Percentiles rank a stretch among this genome's conserved stretches.
Conservation (phyloP, 768 basidiomycete genomes). For the Pulveroboletus sp. region DNA sequence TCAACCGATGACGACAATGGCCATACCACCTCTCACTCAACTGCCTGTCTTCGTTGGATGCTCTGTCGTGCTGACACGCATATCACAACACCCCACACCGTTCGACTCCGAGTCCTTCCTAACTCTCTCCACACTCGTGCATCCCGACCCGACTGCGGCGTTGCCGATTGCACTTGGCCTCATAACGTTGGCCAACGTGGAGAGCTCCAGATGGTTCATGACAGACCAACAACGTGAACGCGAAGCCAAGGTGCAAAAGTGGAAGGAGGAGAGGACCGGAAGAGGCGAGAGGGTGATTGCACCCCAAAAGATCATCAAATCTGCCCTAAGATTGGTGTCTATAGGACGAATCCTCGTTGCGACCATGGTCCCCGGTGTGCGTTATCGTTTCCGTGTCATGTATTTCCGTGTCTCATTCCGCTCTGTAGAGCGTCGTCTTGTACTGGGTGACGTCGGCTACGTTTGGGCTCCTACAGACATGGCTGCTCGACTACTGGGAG, state of each 20-base stretch:
- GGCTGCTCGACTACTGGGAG: conserved; percentile 66
- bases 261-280: conserved; percentile 41
- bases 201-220: conserved; percentile 71
- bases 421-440: conserved; percentile 51
- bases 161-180: conserved; percentile 71
- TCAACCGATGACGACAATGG: conserved; percentile 52
- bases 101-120: conserved; percentile 77
- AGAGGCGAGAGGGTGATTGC: conserved; percentile 44
- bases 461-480: conserved; percentile 72
- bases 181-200: conserved; percentile 74
- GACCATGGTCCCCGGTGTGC: conserved; percentile 67
- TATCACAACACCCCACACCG: conserved; percentile 56
- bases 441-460: conserved; percentile 79
- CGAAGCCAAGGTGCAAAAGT: conserved; percentile 43
- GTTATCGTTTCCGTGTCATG: conserved; percentile 15
- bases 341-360: conserved; percentile 65
- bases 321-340: conserved; percentile 51
- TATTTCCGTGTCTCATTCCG: conserved; percentile 2
- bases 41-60: conserved; percentile 70
- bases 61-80: conserved; percentile 52
- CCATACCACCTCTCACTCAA: conserved; percentile 61
- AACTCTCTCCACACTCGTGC: conserved; percentile 64
- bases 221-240: conserved; percentile 53
- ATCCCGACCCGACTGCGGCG: conserved; percentile 65
- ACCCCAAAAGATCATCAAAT: conserved; percentile 50